Conservation (phyloP, 1,284 basidiomycete species). For the Rhizoctonia solani region DNA sequence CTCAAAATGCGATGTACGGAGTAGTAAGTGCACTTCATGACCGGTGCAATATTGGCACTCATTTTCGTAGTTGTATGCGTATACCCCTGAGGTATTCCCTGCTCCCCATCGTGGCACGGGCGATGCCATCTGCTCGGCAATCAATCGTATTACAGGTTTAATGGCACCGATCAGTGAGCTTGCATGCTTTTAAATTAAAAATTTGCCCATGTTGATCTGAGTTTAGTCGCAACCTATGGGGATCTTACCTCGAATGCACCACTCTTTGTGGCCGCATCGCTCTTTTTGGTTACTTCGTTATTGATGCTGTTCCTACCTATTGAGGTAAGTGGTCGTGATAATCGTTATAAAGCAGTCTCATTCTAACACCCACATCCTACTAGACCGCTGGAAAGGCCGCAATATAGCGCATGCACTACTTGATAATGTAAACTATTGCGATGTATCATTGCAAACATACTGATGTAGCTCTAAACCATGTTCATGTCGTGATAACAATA, state of each 20-base stretch:
- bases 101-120: slow-evolving; percentile 66
- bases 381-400: slow-evolving; percentile 39
- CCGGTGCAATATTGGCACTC: slow-evolving; percentile 45
- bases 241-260: slow-evolving; percentile 48
- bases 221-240: slow-evolving; percentile 33
- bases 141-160: slow-evolving; percentile 61
- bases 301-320: slow-evolving; percentile 60
- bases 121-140: slow-evolving; percentile 59
- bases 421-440: slow-evolving; percentile 29
- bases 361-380: neutral
- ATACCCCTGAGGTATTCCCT: slow-evolving; percentile 68
- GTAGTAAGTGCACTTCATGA: slow-evolving; percentile 49
- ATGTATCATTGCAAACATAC: neutral
- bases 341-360: neutral
- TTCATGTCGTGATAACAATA: neutral
- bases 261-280: slow-evolving; percentile 59
- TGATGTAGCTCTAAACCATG: neutral
- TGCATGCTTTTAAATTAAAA: neutral
- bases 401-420: slow-evolving; percentile 16
- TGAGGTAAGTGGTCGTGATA: slow-evolving; percentile 53
- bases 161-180: slow-evolving; percentile 51
- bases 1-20: slow-evolving; percentile 68
- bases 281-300: slow-evolving; percentile 56
- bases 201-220: too few species aligned
- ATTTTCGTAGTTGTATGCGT: slow-evolving; percentile 53